Evolutionary conservation across 768 basidiomycete genomes (phyloP).

Genomic region (Kwoniella newhampshirensis): DNA sequence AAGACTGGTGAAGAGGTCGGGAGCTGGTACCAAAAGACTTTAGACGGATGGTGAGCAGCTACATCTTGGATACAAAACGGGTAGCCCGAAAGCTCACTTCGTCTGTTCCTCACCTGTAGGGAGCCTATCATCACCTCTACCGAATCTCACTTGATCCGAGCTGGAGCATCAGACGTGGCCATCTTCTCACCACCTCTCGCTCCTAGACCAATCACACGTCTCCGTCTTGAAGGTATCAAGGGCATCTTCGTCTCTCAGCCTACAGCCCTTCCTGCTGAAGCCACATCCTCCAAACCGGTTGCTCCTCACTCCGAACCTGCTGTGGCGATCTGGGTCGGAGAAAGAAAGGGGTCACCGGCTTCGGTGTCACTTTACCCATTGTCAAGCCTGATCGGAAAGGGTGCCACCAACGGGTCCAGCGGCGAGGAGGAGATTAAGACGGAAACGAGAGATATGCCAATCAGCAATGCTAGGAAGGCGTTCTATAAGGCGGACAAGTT

Average conservation of each 20-base stretch:
- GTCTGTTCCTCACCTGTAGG: constrained; percentile 23
- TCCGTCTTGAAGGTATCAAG: constrained; percentile 40
- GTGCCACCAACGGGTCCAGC: background rate
- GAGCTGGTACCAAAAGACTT: constrained; percentile 83
- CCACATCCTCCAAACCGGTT: constrained; percentile 37
- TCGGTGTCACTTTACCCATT: constrained; percentile 81
- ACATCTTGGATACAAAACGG: background rate
- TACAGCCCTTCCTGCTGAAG: constrained; percentile 29
- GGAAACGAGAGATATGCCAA: constrained; percentile 59
- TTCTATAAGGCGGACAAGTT: constrained; percentile 95
- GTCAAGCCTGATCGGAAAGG: constrained; percentile 48
- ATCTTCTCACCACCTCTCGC: constrained; percentile 54
- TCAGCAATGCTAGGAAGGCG: constrained; percentile 70
- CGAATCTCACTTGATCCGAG: constrained; percentile 49
- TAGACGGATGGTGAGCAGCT: constrained; percentile 69
- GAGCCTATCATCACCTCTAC: constrained; percentile 49
- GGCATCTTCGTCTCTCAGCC: constrained; percentile 45
- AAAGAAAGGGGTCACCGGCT: constrained; percentile 94
- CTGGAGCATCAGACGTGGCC: constrained; percentile 40
- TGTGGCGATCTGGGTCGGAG: constrained; percentile 86
- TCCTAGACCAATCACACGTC: constrained; percentile 33
- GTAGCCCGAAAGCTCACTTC: too few species aligned
- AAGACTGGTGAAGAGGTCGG: constrained; percentile 83
- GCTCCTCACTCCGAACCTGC: constrained; percentile 36
- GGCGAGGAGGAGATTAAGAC: constrained; percentile 30